Conservation (phyloP, 2,329 filamentous ascomycete species). For the Fusarium globosum region DNA sequence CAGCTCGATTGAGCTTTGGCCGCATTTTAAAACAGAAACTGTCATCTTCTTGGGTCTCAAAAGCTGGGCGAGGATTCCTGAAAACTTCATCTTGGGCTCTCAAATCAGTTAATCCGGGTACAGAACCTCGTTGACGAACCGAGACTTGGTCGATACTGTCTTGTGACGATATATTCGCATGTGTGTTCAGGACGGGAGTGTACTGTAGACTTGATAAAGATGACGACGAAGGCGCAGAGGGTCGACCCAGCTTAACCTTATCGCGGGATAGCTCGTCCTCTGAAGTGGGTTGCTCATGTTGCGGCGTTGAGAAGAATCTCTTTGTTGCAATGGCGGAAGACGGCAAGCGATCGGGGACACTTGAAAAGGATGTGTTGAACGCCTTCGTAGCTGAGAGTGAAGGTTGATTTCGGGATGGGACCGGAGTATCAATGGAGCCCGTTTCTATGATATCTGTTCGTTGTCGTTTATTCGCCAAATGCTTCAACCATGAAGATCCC, state of each 20-base stretch:
- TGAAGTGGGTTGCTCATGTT: neutral
- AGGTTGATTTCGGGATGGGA: slow-evolving; percentile 18
- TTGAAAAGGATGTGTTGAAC: slow-evolving; percentile 35
- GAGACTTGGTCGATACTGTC: no score
- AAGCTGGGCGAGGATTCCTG: neutral
- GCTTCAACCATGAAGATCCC: slow-evolving; percentile 50
- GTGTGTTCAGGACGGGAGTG: slow-evolving; percentile 2
- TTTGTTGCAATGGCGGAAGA: slow-evolving; percentile 15
- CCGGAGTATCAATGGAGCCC: slow-evolving; percentile 36
- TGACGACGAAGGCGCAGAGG: slow-evolving; percentile 42
- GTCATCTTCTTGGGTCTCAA: slow-evolving; percentile 48
- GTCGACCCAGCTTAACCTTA: slow-evolving; percentile 20
- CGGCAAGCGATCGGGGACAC: slow-evolving; percentile 30
- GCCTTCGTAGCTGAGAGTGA: neutral
- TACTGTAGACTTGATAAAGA: slow-evolving; percentile 43
- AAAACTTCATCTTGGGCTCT: no score
- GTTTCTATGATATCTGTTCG: slow-evolving; percentile 38
- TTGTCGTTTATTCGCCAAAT: slow-evolving; percentile 46
- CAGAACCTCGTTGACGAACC: no score
- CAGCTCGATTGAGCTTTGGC: neutral
- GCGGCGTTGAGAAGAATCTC: neutral
- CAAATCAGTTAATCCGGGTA: no score
- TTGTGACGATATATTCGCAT: no score
- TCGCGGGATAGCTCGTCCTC: slow-evolving; percentile 32
- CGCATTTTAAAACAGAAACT: slow-evolving; percentile 50